Conservation (phyloP, 1,139 yeast genomes). For the Suhomyces wounanorum region DNA sequence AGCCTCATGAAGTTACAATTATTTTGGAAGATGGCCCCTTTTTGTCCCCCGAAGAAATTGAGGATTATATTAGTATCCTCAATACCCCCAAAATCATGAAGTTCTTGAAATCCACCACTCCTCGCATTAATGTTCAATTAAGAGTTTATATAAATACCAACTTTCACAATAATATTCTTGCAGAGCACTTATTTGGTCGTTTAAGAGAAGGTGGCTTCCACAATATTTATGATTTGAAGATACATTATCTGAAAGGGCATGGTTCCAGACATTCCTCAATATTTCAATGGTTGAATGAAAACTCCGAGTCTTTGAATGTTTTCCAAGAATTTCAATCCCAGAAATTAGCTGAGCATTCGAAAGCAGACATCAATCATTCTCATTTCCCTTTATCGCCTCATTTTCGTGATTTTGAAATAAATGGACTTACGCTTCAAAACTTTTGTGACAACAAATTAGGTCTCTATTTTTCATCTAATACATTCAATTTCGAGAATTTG, state of each 20-base stretch:
- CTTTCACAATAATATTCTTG: slow-evolving; percentile 9
- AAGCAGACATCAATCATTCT: neutral
- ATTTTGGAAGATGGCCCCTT: slow-evolving; percentile 12
- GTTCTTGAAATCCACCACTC: slow-evolving; percentile 13
- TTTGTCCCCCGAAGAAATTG: neutral
- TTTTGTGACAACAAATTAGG: neutral
- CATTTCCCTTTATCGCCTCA: neutral
- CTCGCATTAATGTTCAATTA: slow-evolving; percentile 17
- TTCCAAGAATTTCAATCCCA: neutral
- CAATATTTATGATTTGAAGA: slow-evolving; percentile 3
- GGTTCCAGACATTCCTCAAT: neutral
- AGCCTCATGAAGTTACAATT: slow-evolving; percentile 23
- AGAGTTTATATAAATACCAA: slow-evolving; percentile 12
- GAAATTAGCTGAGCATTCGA: neutral
- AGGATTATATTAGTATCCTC: neutral
- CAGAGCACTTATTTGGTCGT: slow-evolving; percentile 12
- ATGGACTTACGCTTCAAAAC: slow-evolving; percentile 6
- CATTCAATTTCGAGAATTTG: slow-evolving; percentile 1
- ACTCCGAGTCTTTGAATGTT: neutral
- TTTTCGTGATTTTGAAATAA: slow-evolving; percentile 1
- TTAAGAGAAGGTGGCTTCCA: slow-evolving; percentile 6
- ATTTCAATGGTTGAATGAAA: neutral
- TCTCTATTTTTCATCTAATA: slow-evolving; percentile 2
- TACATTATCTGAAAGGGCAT: slow-evolving; percentile 1
- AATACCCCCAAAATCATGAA: neutral